Evolutionary conservation across 345 rosid species (phyloP), one percentile per base, ranked within the genome.

Genomic region (Moricandia arvensis): DNA sequence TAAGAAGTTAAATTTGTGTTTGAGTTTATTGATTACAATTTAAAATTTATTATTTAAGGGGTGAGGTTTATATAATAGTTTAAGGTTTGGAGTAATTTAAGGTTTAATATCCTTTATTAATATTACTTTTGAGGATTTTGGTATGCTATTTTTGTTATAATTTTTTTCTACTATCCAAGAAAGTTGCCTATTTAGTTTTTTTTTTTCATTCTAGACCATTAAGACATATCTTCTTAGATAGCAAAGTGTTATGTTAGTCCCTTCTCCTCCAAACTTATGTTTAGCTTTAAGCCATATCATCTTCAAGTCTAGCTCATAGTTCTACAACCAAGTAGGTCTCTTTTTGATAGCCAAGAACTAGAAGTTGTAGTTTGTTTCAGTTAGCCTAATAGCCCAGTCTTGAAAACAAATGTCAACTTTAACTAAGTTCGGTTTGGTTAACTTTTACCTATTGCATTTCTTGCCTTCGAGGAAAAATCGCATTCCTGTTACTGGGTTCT

Each of bases 391-490:
- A 18, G 2, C 24, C 57, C 3, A 8, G 24, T 8, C 11, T 17
- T 53, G 24, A 55, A 55, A 55, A 26, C 15, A 24, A 24, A 18
- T 54, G 6, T 53, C 37, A 38, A 41, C 2, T 3, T 24, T 10
- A 34, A 21, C 24, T 21, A 21, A 16, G 10, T 75, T 60, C 33
- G n/a, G 13, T 60, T 60, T 54, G 58, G 49, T 63, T 8, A 3
- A 62, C 27, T 34, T 54, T 7, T 86, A 92, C 96, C 96, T 87
- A 75, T 92, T 89, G 87, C 89, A 84, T 83, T 92, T 92, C 88
- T 80, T 92, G 79, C 99, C 97, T 74, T 95, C 99, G 0, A 95
- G 93, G 63, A 81, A 95, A 33, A 95, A 75, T 29, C 99, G 87
- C 81, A 95, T 80, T 60, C 99, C 99, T 0, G 94, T 92, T 24